Evolutionary conservation across 202 grass and related monocot species (phyloP), one percentile per base, ranked within the genome.

Genomic region (Hordeum pubiflorum): DNA sequence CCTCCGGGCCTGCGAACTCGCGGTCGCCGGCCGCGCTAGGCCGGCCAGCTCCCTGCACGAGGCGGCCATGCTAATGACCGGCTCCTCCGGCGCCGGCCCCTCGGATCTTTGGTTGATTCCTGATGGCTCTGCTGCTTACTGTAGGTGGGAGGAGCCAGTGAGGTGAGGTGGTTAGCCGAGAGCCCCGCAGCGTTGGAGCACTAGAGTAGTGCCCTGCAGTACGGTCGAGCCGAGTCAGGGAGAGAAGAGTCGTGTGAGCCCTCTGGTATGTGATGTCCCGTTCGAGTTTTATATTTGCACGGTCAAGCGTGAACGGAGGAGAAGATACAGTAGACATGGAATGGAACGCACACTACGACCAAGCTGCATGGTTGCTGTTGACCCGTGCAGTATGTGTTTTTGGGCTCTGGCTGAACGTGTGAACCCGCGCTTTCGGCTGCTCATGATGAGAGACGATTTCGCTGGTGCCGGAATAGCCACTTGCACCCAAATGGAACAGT

Each of bases 41-140:
- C 68, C 46, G 2, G 46, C 63, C 58, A 94, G 20, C 60, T 94
- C 89, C 32, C 56, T 83, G 79, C 84, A 85, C 36, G 89, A 52
- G 39, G 81, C 65, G 31, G 85, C 90, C 90, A 95, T 93, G 52
- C 17, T 31, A 10, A 27, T 11, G 27, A 14, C 60, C 60, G 18
- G 62, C 7, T 64, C 32, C 60, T 18, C 7, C 38, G 52, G 52
- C 54, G n/a, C n/a, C 55, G 55, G 55, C 55, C 3, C 40, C 3
- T 39, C 9, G 48, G 83, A 72, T 78, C 65, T 41, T 63, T 7
- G 55, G 10, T 7, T 0, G 55, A 20, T 56, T 20, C 18, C 2
- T 58, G 40, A 32, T 32, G 72, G 71, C 48, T n/a, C 1, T 54
- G 46, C 18, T n/a, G 48, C 7, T 54, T 50, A 50, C 44, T 50